phyloP scores from a whole-genome alignment of 495 filamentous ascomycete species.

The Podospora appendiculata region DNA sequence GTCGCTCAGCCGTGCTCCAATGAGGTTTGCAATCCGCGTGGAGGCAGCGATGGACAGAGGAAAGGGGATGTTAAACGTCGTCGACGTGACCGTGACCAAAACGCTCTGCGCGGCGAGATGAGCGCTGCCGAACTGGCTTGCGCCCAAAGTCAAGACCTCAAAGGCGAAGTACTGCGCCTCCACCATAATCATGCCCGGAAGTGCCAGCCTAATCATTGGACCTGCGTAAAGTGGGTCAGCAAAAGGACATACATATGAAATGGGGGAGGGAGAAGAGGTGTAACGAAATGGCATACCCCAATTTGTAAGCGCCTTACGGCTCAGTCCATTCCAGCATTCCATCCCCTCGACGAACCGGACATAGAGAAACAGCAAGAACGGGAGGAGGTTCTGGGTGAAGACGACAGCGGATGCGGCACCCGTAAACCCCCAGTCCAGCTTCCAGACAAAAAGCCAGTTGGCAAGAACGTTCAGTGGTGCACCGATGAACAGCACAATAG shows the following conservation, averaged over 20 bases:
- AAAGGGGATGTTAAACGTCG: constrained; percentile 49
- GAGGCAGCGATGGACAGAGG: constrained; percentile 46
- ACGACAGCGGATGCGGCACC: constrained; percentile 81
- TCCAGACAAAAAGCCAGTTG: constrained; percentile 66
- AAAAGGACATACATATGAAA: not conserved
- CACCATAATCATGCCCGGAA: constrained; percentile 79
- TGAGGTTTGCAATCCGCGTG: constrained; percentile 49
- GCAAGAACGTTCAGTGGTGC: constrained; percentile 59
- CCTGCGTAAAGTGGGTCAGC: constrained; percentile 1
- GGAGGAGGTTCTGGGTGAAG: constrained; percentile 75
- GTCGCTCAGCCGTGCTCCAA: constrained; percentile 53
- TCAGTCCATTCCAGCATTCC: constrained; percentile 83
- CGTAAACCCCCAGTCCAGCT: constrained; percentile 67
- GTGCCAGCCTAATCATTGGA: constrained; percentile 72
- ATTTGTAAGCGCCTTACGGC: constrained; percentile 59
- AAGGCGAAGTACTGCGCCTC: constrained; percentile 76
- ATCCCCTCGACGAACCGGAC: constrained; percentile 66
- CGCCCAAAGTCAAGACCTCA: constrained; percentile 60
- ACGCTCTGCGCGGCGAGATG: constrained; percentile 51
- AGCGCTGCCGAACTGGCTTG: constrained; percentile 57
- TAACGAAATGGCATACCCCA: constrained; percentile 53
- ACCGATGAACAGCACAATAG: constrained; percentile 56
- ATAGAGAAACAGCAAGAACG: constrained; percentile 66
- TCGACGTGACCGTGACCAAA: constrained; percentile 35
- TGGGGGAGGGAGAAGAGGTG: too few species aligned